Evolutionary conservation across 768 basidiomycete species (phyloP), one percentile per base, ranked within the genome.

Genomic region (Suillus paluster): DNA sequence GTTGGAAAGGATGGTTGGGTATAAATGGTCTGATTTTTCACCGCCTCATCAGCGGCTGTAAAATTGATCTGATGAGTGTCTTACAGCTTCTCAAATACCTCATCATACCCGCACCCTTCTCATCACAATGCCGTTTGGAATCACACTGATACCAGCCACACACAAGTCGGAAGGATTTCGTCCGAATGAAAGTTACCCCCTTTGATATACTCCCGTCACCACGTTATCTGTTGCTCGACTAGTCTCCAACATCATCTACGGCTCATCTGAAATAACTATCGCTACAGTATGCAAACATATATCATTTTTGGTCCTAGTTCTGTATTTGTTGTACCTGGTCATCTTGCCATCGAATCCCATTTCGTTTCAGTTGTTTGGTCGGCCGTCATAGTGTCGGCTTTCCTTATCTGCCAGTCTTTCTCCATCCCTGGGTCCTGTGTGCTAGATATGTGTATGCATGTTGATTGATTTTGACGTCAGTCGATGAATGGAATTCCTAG

Each of bases 1-100:
- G 81, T 88, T n/a, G 89, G 89, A 60, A 87, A 89, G 71, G 87
- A 91, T 42, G 83, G 84, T 45, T 93, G 91, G 91, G 86, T 92
- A 59, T 90, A 83, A 80, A 61, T 55, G 62, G 83, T 85, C 54
- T 23, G 76, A 73, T 85, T 79, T 58, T 57, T 60, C 52, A 39
- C 56, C 71, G 71, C 67, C 64, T 66, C 64, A 2, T 36, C 19
- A 19, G 23, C 54, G 38, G 54, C 38, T 55, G 38, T 19, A 55
- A 55, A 55, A 55, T 39, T 55, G 54, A 55, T 55, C 23, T 55
- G 54, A 55, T 55, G 23, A 6, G 4, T 17, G 10, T 12, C 23
- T 19, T 19, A 39, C 38, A 55, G 54, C 38, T 27, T 23, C 54
- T 55, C 38, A 3, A 10, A 25, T 38, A n/a, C 38, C 25, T 23